Conservation (phyloP, 2,329 filamentous ascomycete genomes). For the Sporothrix brunneoviolacea region DNA sequence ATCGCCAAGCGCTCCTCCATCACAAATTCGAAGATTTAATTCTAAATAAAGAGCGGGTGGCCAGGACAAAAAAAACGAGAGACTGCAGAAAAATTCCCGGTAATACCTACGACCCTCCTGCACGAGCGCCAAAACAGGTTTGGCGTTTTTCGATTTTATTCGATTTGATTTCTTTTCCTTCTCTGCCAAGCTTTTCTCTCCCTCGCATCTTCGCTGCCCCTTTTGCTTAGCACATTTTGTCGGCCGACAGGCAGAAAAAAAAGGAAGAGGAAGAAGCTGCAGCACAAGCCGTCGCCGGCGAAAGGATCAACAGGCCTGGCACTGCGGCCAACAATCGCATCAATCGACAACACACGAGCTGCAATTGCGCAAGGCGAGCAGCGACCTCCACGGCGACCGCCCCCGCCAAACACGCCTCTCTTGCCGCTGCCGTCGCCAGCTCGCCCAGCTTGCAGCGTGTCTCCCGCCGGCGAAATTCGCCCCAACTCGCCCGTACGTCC, state of each 20-base stretch:
- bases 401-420: too few relatives aligned
- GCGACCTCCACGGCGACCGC: too few relatives aligned
- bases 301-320: too few relatives aligned
- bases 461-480: too few relatives aligned
- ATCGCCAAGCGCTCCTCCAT: conserved; percentile 4
- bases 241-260: not conserved
- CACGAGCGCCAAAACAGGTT: conserved; percentile 9
- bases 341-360: too few relatives aligned
- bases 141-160: conserved; percentile 13
- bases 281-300: too few relatives aligned
- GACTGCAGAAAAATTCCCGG: not conserved
- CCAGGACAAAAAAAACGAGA: not conserved
- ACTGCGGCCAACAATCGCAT: too few relatives aligned
- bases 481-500: too few relatives aligned
- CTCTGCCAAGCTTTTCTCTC: too few relatives aligned
- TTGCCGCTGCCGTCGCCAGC: too few relatives aligned
- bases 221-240: not conserved
- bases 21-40: not conserved
- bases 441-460: too few relatives aligned
- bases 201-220: not conserved
- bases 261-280: not conserved
- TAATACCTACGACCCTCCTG: not conserved
- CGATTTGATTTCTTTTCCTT: not conserved
- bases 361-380: too few relatives aligned
- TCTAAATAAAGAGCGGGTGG: not conserved